Conservation (phyloP, 768 basidiomycete genomes). For the Leccinum disarticulatum region DNA sequence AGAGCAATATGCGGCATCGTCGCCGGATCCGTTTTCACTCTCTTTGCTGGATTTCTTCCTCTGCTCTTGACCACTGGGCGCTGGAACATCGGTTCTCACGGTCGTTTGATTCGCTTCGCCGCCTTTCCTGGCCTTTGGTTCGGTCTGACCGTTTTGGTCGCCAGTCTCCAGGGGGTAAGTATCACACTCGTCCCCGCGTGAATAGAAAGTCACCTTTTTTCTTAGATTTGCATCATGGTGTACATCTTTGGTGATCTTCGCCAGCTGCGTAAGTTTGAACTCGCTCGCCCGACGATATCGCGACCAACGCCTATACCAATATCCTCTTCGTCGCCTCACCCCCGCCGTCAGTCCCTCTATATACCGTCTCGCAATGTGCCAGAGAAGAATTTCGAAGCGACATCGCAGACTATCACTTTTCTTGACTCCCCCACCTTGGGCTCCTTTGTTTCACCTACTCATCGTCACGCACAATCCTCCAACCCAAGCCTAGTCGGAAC, state of each 20-base stretch:
- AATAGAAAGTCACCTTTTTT: constrained; percentile 7
- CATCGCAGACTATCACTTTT: background rate
- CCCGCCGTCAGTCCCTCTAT: background rate
- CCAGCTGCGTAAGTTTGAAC: constrained; percentile 76
- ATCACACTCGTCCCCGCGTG: background rate
- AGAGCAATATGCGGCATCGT: constrained; percentile 69
- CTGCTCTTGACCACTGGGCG: constrained; percentile 48
- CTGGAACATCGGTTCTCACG: constrained; percentile 30
- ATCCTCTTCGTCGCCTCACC: background rate
- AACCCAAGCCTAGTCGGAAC: background rate
- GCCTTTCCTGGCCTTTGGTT: constrained; percentile 72
- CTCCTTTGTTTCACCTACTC: constrained; percentile 3
- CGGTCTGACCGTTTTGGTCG: constrained; percentile 59
- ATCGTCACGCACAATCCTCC: constrained; percentile 10
- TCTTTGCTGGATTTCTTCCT: constrained; percentile 50
- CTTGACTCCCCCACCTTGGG: constrained; percentile 14
- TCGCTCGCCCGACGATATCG: constrained; percentile 66
- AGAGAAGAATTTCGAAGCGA: constrained; percentile 1
- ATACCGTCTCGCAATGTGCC: constrained; percentile 10
- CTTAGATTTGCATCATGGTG: constrained; percentile 62
- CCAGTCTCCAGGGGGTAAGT: constrained; percentile 65
- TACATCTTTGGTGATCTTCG: constrained; percentile 80
- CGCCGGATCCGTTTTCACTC: constrained; percentile 52
- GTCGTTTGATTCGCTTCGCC: constrained; percentile 55
- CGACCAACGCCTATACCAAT: constrained; percentile 30